Percentiles rank a stretch among this genome's conserved stretches.
Evolutionary conservation across 768 basidiomycete genomes (phyloP).

Genomic region (Lactarius tabidus): DNA sequence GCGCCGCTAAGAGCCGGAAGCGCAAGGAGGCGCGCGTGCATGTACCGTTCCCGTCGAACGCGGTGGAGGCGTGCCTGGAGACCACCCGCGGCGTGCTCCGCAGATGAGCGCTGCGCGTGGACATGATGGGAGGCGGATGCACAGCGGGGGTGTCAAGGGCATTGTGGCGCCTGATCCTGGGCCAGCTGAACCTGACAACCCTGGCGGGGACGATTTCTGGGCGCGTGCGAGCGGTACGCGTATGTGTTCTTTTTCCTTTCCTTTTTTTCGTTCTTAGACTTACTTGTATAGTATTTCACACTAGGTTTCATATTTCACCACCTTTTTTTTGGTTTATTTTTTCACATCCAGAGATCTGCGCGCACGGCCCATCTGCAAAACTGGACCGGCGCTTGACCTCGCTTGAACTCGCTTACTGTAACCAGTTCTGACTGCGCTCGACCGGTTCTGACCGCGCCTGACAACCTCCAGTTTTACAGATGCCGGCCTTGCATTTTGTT

Average conservation of each 20-base stretch:
- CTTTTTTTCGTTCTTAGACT: neutral
- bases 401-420: too few species aligned
- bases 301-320: too few species aligned
- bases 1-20: slow-evolving; percentile 37
- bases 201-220: slow-evolving; percentile 34
- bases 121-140: slow-evolving; percentile 76
- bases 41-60: slow-evolving; percentile 24
- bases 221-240: too few species aligned
- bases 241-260: neutral
- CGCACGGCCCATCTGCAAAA: too few species aligned
- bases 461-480: too few species aligned
- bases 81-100: slow-evolving; percentile 31
- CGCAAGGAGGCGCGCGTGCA: slow-evolving; percentile 36
- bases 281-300: slow-evolving; percentile 10
- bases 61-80: slow-evolving; percentile 16
- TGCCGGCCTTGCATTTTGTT: neutral
- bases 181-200: slow-evolving; percentile 23
- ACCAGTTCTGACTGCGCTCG: too few species aligned
- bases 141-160: slow-evolving; percentile 80
- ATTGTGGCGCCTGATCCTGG: slow-evolving; percentile 40
- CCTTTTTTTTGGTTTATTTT: neutral
- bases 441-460: too few species aligned
- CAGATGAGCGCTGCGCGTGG: slow-evolving; percentile 74
- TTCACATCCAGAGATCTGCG: slow-evolving; percentile 7
- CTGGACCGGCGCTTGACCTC: too few species aligned